phyloP scores from a whole-genome alignment of 169 alveolate species.

The Plasmodium falciparum region DNA sequence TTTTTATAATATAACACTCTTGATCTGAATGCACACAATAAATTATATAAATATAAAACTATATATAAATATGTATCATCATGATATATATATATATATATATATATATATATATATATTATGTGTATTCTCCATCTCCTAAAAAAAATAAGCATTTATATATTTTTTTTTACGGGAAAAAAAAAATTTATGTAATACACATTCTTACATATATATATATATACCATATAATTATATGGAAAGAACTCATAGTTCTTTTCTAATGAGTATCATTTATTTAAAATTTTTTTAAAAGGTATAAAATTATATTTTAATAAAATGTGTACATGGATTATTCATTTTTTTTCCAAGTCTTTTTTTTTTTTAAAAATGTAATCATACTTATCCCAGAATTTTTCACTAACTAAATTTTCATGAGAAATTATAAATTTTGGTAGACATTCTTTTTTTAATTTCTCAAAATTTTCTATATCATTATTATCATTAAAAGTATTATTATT shows the following conservation, averaged over 20 bases:
- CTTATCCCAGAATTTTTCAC: slow-evolving; percentile 61
- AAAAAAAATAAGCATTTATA: no score
- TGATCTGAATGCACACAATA: no score
- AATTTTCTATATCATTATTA: not conserved
- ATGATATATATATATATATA: no score
- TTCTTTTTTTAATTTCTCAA: not conserved
- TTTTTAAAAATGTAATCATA: slow-evolving; percentile 17
- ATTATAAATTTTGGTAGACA: not conserved
- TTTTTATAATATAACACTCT: no score
- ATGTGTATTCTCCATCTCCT: no score
- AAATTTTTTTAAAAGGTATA: not conserved
- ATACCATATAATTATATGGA: not conserved
- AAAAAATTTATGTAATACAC: no score
- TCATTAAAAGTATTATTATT: not conserved
- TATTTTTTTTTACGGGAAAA: no score
- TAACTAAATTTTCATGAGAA: slow-evolving; percentile 53
- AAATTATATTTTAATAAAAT: not conserved
- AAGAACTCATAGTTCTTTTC: not conserved
- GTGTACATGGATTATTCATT: not conserved
- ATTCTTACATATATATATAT: no score
- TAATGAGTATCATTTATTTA: not conserved
- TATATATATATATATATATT: no score
- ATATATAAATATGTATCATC: no score
- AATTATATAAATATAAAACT: no score
- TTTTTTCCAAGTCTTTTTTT: not conserved